A percentile compares a stretch with the other conserved stretches of the same genome.
phyloP scores from a whole-genome alignment of 1,139 yeast genomes.

The Ogataea hybrid region DNA sequence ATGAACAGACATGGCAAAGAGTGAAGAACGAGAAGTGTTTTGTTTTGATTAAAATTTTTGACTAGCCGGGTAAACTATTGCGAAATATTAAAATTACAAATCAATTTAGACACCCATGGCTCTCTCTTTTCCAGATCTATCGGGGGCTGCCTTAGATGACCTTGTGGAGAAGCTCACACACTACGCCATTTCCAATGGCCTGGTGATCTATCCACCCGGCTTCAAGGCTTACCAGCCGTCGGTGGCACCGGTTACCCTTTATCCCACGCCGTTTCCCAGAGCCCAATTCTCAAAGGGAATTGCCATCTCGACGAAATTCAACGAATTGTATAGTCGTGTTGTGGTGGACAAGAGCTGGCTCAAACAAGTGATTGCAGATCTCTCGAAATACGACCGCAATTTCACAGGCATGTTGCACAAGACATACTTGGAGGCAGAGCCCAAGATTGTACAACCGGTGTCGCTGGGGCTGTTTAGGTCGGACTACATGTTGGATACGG shows the following conservation, averaged over 20 bases:
- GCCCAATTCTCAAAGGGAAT: conserved; percentile 64
- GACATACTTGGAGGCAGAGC: conserved; percentile 48
- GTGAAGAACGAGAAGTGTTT: conserved; percentile 3
- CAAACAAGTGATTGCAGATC: conserved; percentile 48
- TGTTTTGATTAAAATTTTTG: conserved; percentile 16
- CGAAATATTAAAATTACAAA: conserved; percentile 3
- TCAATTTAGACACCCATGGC: conserved; percentile 1
- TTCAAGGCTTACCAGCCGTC: conserved; percentile 47
- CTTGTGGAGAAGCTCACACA: conserved; percentile 53
- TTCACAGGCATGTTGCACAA: conserved; percentile 81
- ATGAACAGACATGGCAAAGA: conserved; percentile 23
- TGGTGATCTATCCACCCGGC: conserved; percentile 70
- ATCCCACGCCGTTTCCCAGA: conserved; percentile 85
- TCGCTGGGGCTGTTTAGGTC: conserved; percentile 86
- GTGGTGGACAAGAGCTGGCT: conserved; percentile 63
- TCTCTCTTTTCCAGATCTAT: conserved; percentile 1
- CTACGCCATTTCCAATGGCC: conserved; percentile 78
- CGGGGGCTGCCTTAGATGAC: conserved; percentile 19
- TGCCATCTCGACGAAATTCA: conserved; percentile 65
- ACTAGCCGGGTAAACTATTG: conserved; percentile 11
- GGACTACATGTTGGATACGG: conserved; percentile 75
- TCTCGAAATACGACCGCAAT: conserved; percentile 61
- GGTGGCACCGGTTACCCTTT: conserved; percentile 83
- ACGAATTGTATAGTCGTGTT: conserved; percentile 69
- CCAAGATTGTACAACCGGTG: conserved; percentile 63